These are phyloP conservation scores for Penicillium hordei DNA, from an alignment of 2,329 filamentous ascomycete genomes.

Conservation along the genomic window DNA sequence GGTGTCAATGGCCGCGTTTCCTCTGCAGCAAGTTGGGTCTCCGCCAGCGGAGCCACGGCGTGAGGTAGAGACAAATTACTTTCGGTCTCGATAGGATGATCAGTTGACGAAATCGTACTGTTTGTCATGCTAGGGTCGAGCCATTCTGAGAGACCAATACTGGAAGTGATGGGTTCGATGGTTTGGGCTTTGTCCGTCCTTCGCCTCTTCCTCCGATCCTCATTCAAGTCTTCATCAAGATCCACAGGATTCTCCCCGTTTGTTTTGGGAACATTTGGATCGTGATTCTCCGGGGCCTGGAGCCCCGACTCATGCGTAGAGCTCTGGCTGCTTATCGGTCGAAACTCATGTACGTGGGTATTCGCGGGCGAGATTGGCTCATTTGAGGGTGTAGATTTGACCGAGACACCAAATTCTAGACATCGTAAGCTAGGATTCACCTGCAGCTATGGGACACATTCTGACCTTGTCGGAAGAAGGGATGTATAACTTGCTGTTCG, in stretches of 20 bases:
- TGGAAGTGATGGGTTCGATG: constrained; percentile 7
- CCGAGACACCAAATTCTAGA: constrained; percentile 21
- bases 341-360: neutral
- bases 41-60: constrained; percentile 3
- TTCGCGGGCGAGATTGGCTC: neutral
- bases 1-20: neutral
- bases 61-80: neutral
- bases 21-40: neutral
- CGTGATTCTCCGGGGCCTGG: neutral
- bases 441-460: neutral
- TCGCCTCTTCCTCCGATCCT: constrained; percentile 37
- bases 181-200: constrained; percentile 28
- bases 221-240: constrained; percentile 35
- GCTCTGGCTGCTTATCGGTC: neutral
- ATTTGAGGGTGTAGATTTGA: constrained; percentile 5
- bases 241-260: neutral
- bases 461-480: constrained; percentile 45
- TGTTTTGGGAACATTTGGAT: neutral
- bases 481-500: constrained; percentile 42
- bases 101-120: neutral
- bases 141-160: constrained; percentile 19
- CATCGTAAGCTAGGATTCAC: neutral
- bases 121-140: neutral
- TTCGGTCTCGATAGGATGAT: neutral
- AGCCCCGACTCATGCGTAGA: neutral